A percentile compares a stretch with the other conserved stretches of the same genome.
These are phyloP conservation scores for Peronospora farinosa DNA, from an alignment of 352 stramenopile species.

Conservation along the genomic window DNA sequence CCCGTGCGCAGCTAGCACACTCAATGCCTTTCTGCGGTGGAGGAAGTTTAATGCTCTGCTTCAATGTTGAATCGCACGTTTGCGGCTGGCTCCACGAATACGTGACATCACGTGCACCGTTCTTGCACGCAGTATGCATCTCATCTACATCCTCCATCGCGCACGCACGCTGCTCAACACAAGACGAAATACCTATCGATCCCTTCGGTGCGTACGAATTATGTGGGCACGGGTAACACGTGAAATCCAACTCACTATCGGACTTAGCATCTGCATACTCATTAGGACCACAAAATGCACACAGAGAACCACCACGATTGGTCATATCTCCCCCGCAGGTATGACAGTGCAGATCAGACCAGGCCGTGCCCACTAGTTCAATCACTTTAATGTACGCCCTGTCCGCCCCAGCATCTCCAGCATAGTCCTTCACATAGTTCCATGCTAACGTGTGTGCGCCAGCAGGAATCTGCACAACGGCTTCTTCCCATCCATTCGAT, in stretches of 20 bases:
- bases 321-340: conserved; percentile 73
- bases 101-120: conserved; percentile 48
- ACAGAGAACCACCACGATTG: conserved; percentile 67
- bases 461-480: conserved; percentile 40
- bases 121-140: conserved; percentile 48
- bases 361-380: conserved; percentile 76
- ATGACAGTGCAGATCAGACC: conserved; percentile 64
- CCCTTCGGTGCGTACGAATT: conserved; percentile 62
- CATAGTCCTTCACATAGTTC: conserved; percentile 80
- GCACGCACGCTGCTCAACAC: conserved; percentile 57
- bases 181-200: conserved; percentile 65
- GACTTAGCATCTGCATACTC: conserved; percentile 68
- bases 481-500: conserved; percentile 67
- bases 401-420: conserved; percentile 59
- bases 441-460: conserved; percentile 69
- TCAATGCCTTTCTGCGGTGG: conserved; percentile 27
- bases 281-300: conserved; percentile 70
- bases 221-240: conserved; percentile 57
- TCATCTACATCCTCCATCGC: conserved; percentile 54
- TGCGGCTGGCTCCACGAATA: conserved; percentile 62
- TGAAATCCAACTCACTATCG: conserved; percentile 70
- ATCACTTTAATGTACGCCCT: conserved; percentile 72
- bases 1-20: conserved; percentile 49
- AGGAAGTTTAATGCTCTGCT: conserved; percentile 41
- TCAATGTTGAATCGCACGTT: conserved; percentile 50